Base-by-base conservation (phyloP, 768 basidiomycete species). In the Fistulinella prunicolor region DNA sequence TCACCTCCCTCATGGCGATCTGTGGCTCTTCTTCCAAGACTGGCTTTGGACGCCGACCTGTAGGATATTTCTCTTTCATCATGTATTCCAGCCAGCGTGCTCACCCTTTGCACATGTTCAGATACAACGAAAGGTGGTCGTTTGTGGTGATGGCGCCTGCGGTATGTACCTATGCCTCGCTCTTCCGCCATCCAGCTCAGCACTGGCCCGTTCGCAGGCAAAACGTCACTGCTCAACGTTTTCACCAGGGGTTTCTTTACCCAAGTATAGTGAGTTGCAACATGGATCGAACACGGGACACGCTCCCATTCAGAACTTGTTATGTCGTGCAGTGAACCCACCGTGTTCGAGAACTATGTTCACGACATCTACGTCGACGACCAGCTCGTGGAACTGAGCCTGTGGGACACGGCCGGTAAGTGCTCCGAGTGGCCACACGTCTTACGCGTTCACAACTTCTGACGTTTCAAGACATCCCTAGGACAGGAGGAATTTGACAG, bases 321-420 rank as follows among this genome's bases (percentile, higher is more conserved):
- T 35, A 19, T 35, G 21, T 22, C 17, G 6, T 41, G 32, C 61
- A 92, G 90, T 58, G 89, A 94, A 72, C 91, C 88, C 6, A 94
- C 91, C 21, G 94, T 98, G 4, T 98, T 98, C 57, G 95, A 98
- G 69, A 98, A 97, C 71, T 94, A 95, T 60, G 93, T 95, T 10
- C 89, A 94, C 64, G 89, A 94, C 55, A 73, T 94, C 46, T 77
- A 77, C 56, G 82, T 95, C 22, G 94, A 97, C 55, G 92, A 91
- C 28, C 86, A 91, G 58, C 66, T 80, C 24, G 86, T 97, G 13
- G 94, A 98, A 62, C 75, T 99, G 37, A 91, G 92, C 64, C 64
- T 98, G 54, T 98, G 95, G 95, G 95, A 98, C 65, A 98, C 95
- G 38, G 95, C 95, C 38, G 94, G 95, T 93, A 57, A 50, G 63